Evolutionary conservation across 352 stramenopile species (phyloP).

Genomic region (Globisporangium radiosum): DNA sequence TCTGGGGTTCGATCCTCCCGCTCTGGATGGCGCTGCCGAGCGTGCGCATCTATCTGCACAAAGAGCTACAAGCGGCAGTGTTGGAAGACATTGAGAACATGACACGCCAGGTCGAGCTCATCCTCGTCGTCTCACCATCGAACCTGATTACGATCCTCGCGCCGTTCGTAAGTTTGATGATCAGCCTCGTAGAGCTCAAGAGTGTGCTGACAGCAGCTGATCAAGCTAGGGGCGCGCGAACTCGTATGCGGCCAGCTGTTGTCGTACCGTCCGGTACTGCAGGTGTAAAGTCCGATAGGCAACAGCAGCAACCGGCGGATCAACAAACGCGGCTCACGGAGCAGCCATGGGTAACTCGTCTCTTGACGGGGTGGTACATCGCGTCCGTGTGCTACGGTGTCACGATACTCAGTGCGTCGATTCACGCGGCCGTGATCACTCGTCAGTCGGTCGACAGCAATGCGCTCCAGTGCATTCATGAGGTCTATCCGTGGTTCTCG

Average conservation of each 20-base stretch:
- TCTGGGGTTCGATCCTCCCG: slow-evolving; percentile 2
- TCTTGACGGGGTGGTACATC: not conserved
- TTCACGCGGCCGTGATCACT: not conserved
- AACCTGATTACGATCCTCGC: not conserved
- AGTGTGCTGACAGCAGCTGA: not conserved
- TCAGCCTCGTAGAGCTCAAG: slow-evolving; percentile 2
- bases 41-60: not conserved
- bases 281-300: no score
- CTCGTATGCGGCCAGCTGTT: not conserved
- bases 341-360: not conserved
- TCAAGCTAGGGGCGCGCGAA: not conserved
- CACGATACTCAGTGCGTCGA: not conserved
- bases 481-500: slow-evolving; percentile 6
- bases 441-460: not conserved
- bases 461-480: not conserved
- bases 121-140: not conserved
- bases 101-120: not conserved
- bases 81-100: not conserved
- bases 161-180: not conserved
- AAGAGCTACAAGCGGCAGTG: not conserved
- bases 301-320: no score
- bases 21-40: not conserved
- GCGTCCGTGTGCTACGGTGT: not conserved
- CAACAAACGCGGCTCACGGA: not conserved
- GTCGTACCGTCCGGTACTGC: not conserved